A percentile compares a stretch with the other conserved stretches of the same genome.
Evolutionary conservation across 495 filamentous ascomycete species (phyloP).

Genomic region (Lasiosphaeriaceae sp.): DNA sequence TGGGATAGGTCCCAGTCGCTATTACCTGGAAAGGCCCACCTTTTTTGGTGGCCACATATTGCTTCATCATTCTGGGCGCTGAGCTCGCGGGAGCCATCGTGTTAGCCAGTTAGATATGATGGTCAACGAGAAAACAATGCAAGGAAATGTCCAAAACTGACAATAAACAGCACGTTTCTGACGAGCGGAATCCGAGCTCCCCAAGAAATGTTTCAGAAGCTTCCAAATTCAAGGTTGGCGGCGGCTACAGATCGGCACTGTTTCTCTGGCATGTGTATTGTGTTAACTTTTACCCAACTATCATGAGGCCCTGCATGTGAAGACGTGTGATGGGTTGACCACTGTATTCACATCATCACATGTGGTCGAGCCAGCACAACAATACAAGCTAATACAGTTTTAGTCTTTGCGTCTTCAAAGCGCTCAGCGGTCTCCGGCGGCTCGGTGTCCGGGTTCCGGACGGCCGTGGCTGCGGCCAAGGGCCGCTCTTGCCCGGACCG

Average conservation of each 20-base stretch:
- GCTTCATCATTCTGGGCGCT: constrained; percentile 2
- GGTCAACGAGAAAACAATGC: background rate
- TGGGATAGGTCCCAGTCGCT: constrained; percentile 16
- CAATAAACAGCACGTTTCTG: background rate
- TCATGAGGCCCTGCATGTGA: no score
- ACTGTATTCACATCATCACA: no score
- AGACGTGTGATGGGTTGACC: no score
- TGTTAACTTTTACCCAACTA: no score
- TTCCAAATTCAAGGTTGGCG: background rate
- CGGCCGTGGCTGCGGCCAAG: background rate
- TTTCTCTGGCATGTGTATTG: background rate
- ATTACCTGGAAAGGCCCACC: constrained; percentile 10
- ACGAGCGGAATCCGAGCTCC: background rate
- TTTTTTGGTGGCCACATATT: constrained; percentile 9
- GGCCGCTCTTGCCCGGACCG: no score
- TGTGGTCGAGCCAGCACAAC: no score
- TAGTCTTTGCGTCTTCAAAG: background rate
- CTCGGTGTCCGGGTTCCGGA: background rate
- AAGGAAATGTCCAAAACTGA: background rate
- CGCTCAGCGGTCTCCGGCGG: background rate
- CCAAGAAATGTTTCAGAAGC: background rate
- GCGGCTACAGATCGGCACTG: background rate
- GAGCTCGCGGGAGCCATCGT: background rate
- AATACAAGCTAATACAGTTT: background rate
- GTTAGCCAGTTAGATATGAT: background rate